phyloP scores from a whole-genome alignment of 2,329 filamentous ascomycete genomes.

The Curvularia sp. region DNA sequence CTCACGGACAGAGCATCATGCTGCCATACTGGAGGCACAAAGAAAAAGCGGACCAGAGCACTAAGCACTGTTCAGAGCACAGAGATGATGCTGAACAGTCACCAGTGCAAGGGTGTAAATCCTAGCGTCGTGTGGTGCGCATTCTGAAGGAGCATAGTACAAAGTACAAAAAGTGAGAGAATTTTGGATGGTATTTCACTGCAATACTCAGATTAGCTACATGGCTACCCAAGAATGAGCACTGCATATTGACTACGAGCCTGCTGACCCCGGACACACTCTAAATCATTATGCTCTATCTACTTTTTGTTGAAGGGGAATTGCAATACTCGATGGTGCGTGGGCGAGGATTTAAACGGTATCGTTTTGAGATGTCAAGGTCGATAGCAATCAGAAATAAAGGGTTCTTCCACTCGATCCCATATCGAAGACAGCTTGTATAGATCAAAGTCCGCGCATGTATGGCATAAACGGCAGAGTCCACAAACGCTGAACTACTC shows the following conservation, averaged over 20 bases:
- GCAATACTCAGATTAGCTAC: not conserved
- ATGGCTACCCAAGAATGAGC: not conserved
- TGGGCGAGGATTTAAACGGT: not conserved
- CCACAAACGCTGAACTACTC: constrained; percentile 16
- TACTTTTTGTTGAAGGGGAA: not conserved
- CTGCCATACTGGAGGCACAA: not conserved
- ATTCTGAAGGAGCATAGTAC: not conserved
- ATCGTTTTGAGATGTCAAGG: not conserved
- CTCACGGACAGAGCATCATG: not conserved
- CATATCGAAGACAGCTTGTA: not conserved
- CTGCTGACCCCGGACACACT: not conserved
- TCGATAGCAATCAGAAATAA: not conserved
- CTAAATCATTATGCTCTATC: constrained; percentile 3
- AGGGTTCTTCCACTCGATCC: not conserved
- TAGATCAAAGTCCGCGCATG: not conserved
- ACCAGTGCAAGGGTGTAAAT: not conserved
- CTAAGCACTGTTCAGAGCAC: not conserved
- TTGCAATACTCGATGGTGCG: not conserved
- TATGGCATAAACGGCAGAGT: not conserved
- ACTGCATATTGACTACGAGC: not conserved
- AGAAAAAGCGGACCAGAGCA: not conserved
- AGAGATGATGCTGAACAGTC: not conserved
- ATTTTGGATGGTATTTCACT: not conserved
- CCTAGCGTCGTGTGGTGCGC: not conserved
- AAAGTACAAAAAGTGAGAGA: not conserved